Evolutionary conservation across 768 basidiomycete genomes (phyloP), one percentile per base, ranked within the genome.

Genomic region (Wakefieldia striispora): DNA sequence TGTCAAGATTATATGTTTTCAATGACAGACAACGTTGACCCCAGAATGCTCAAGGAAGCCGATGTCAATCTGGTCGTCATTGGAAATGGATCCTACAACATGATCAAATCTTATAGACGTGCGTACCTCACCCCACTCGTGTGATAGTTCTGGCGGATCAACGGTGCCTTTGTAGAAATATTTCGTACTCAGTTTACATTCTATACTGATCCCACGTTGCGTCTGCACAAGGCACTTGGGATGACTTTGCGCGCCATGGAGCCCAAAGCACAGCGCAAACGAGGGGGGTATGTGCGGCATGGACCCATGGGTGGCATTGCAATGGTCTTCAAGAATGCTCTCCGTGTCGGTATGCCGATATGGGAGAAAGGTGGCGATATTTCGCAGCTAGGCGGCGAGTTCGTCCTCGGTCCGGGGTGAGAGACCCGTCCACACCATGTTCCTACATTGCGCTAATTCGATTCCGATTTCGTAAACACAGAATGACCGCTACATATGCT

Each of bases 1-100:
- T 91, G 89, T 66, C 90, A 92, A 61, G 92, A 95, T 65, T 97
- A 95, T 66, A 82, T 94, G 76, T 74, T 80, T 36, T 84, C 82
- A 29, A 75, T 90, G 55, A 69, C 72, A 69, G 72, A 63, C 44
- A 73, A 77, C 40, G 65, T 83, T 55, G 53, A 79, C 56, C 63
- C 71, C 49, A 72, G 72, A 66, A 66, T 72, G 6, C 72, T 88
- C 20, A 68, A 73, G 50, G 65, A 69, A 53, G 73, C 76, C 20
- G 72, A 74, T 23, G 75, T 86, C 26, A 78, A 82, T 45, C 65
- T 93, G 38, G 75, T 92, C 41, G 74, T 94, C 57, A 82, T 95
- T 63, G 80, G 88, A 39, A 87, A 90, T 60, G 92, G 92, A 6
- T 80, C 90, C 0, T 79, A 78, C 49, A 81, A 77, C 20, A 83